Conservation (phyloP, 106 monocot species). For the Dioscorea alata region DNA sequence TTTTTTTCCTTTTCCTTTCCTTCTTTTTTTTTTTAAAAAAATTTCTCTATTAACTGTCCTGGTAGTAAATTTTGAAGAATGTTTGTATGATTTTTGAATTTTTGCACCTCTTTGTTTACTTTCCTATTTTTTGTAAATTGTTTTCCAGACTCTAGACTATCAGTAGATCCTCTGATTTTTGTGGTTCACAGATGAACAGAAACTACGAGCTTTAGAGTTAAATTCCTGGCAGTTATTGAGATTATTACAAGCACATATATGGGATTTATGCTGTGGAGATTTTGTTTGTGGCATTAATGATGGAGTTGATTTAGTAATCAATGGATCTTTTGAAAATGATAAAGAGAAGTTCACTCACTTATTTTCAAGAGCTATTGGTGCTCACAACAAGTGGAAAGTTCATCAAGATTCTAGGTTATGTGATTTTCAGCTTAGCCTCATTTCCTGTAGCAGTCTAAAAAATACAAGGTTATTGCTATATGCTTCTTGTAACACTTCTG, state of each 20-base stretch:
- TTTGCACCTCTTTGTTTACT: too few species aligned
- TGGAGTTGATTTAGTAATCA: conserved; percentile 4
- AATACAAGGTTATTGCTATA: too few species aligned
- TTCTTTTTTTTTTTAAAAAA: too few species aligned
- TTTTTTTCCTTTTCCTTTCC: too few species aligned
- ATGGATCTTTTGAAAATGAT: conserved; percentile 9
- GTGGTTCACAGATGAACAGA: conserved; percentile 67
- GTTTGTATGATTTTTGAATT: too few species aligned
- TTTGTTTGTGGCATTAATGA: conserved; percentile 10
- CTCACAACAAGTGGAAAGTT: conserved; percentile 42
- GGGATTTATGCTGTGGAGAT: conserved; percentile 43
- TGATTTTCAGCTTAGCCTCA: not conserved
- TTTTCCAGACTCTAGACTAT: too few species aligned
- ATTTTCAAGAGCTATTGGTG: conserved; percentile 49
- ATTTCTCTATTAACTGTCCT: too few species aligned
- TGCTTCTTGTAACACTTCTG: too few species aligned
- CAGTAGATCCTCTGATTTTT: not conserved
- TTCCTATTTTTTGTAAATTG: too few species aligned
- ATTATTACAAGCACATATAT: conserved; percentile 66
- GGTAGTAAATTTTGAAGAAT: too few species aligned
- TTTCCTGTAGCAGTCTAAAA: not conserved
- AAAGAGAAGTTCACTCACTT: conserved; percentile 29
- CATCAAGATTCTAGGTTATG: conserved; percentile 8
- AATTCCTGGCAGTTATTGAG: conserved; percentile 92
- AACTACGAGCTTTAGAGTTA: conserved; percentile 60